Evolutionary conservation across 805 yeast genomes (phyloP).

Genomic region (Groenewaldozyma salmanticensis): DNA sequence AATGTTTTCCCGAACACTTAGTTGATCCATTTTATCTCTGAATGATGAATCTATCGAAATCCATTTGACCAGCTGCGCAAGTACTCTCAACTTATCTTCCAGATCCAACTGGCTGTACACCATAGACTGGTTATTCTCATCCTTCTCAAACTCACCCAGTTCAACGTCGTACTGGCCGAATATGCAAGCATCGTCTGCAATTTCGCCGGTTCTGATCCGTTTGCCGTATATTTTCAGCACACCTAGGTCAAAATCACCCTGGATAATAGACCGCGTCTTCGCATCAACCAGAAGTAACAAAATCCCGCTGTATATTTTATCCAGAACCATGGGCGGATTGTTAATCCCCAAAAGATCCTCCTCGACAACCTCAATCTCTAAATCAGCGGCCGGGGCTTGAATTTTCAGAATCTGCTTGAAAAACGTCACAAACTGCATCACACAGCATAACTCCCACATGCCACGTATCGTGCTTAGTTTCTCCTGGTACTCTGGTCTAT

Average conservation of each 20-base stretch:
- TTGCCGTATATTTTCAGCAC: conserved; percentile 11
- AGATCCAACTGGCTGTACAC: conserved; percentile 9
- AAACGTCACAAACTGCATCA: conserved; percentile 23
- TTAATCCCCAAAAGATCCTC: conserved; percentile 24
- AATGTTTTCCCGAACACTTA: conserved; percentile 2
- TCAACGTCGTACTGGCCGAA: not conserved
- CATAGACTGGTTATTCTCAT: conserved; percentile 5
- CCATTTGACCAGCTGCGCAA: conserved; percentile 15
- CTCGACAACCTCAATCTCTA: conserved; percentile 23
- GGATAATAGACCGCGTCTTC: not conserved
- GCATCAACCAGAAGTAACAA: conserved; percentile 2
- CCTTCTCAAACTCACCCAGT: conserved; percentile 3
- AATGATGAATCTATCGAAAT: conserved; percentile 14
- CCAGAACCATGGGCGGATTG: conserved; percentile 12
- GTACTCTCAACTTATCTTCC: conserved; percentile 12
- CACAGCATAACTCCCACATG: conserved; percentile 23
- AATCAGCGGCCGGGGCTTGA: conserved; percentile 19
- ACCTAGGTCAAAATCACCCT: conserved; percentile 8
- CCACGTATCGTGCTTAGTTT: conserved; percentile 18
- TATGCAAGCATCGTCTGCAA: not conserved
- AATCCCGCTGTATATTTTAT: conserved; percentile 3
- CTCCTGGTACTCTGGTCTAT: conserved; percentile 11
- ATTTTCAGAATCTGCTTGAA: conserved; percentile 17
- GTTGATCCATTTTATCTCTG: conserved; percentile 11
- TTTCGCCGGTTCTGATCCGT: conserved; percentile 2